phyloP scores from a whole-genome alignment of 1,284 basidiomycete genomes.

The Cryptococcus floricola region DNA sequence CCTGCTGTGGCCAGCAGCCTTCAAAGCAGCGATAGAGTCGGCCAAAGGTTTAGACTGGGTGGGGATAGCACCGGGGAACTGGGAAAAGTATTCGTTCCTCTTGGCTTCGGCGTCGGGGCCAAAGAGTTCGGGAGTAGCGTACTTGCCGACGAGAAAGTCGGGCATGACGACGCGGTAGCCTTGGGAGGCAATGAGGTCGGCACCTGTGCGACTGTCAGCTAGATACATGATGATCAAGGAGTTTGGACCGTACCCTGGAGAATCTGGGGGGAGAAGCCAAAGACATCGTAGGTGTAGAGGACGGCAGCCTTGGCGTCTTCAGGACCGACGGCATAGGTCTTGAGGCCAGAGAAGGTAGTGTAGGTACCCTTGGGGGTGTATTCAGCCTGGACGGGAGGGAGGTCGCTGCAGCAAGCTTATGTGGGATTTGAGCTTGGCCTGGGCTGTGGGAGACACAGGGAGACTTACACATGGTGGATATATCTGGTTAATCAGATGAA shows the following conservation, averaged over 20 bases:
- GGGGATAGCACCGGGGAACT: constrained; percentile 34
- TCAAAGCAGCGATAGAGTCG: constrained; percentile 40
- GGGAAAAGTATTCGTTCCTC: constrained; percentile 32
- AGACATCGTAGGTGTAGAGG: constrained; percentile 48
- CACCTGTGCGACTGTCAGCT: constrained; percentile 24
- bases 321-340: constrained; percentile 43
- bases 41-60: constrained; percentile 35
- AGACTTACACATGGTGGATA: too few relatives aligned
- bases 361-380: constrained; percentile 53
- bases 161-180: constrained; percentile 51
- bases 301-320: constrained; percentile 37
- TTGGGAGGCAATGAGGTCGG: constrained; percentile 46
- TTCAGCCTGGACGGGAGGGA: constrained; percentile 51
- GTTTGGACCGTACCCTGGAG: constrained; percentile 46
- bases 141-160: constrained; percentile 50
- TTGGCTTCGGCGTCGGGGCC: constrained; percentile 25
- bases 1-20: constrained; percentile 34
- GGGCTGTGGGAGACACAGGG: not conserved
- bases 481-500: too few relatives aligned
- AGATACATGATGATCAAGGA: not conserved
- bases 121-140: constrained; percentile 45
- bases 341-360: constrained; percentile 43
- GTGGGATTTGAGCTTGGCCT: not conserved
- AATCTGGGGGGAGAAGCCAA: constrained; percentile 51
- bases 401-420: constrained; percentile 51